Base-by-base conservation (phyloP, 2,329 filamentous ascomycete genomes). In the Talaromyces sp. region DNA sequence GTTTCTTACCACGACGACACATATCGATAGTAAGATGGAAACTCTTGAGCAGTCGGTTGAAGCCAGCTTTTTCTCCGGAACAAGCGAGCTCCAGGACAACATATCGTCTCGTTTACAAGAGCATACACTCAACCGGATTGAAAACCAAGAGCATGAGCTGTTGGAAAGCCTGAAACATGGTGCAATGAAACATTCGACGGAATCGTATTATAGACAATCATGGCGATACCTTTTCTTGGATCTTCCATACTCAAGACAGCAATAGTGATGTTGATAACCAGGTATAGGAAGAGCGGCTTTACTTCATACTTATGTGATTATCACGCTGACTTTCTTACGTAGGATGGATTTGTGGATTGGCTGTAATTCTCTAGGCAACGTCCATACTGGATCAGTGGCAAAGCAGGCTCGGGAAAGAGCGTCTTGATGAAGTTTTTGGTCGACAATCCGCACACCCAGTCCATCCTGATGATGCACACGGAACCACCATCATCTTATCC, bases 341-440 rank as follows among this genome's bases (percentile, higher is more conserved):
- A 54, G 52, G 17, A 32, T 54, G 25, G 17, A 33, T 54, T 54
- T 54, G 52, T 54, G 17, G 17, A 33, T 5, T 54, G 52, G 52
- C 27, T 54, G 8, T 1, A 33, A 17, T 15, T 7, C 9, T 7
- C 52, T n/a, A 54, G 15, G 17, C 25, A 32, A 17, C 52, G 27
- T n/a, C 52, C 52, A 32, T 54, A 54, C 52, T 54, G 52, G 52
- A 68, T 73, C 27, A 68, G 65, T 22, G 70, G 70, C 6, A 72
- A 72, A 47, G 66, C 70, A 17, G 70, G 70, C 9, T 62, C 60
- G 28, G 69, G 69, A 47, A 69, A 69, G 44, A 66, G 66, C 9
- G 68, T 66, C 1, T 32, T 69, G 53, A 68, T 67, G 68, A 68
- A 65, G 33, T 66, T 57, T 55, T 61, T 69, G 3, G 60, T 44